Percentiles rank a stretch among this genome's conserved stretches.
Evolutionary conservation across 495 filamentous ascomycete genomes (phyloP).

Genomic region (Neurospora hispaniola): DNA sequence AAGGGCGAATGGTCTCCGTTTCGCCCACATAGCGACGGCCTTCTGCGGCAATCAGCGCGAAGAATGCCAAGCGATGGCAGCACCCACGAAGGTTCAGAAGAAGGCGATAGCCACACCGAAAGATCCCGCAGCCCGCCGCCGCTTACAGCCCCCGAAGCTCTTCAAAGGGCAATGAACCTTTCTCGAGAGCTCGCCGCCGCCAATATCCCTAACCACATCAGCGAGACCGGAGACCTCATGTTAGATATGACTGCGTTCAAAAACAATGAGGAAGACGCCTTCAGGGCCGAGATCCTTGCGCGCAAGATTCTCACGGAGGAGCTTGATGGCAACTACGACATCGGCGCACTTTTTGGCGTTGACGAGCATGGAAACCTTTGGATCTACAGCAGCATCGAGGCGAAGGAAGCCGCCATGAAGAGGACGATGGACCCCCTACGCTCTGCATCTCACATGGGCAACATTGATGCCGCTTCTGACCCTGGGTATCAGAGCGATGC

Average conservation of each 20-base stretch:
- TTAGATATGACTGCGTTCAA: constrained; percentile 97
- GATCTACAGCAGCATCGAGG: constrained; percentile 97
- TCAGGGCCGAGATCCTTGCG: constrained; percentile 83
- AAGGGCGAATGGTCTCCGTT: constrained; percentile 34
- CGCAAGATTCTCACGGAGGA: constrained; percentile 95
- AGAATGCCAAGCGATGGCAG: constrained; percentile 37
- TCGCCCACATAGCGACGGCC: constrained; percentile 35
- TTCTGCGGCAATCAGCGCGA: constrained; percentile 25
- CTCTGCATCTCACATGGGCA: constrained; percentile 32
- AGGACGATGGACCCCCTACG: constrained; percentile 34
- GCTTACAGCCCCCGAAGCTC: constrained; percentile 61
- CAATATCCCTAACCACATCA: constrained; percentile 88
- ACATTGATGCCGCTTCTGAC: constrained; percentile 74
- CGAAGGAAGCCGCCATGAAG: constrained; percentile 64
- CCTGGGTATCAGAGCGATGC: constrained; percentile 87
- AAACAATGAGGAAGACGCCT: constrained; percentile 78
- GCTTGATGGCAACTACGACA: constrained; percentile 88
- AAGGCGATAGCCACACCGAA: constrained; percentile 32
- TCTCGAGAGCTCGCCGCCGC: constrained; percentile 79
- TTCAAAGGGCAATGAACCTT: constrained; percentile 71
- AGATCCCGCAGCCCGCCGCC: constrained; percentile 69
- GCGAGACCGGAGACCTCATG: constrained; percentile 92
- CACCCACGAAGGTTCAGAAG: constrained; percentile 21
- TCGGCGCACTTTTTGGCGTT: constrained; percentile 86
- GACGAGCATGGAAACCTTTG: constrained; percentile 94